These are phyloP conservation scores for Blastomyces percursus DNA, from an alignment of 2,329 filamentous ascomycete species.

Conservation along the genomic window DNA sequence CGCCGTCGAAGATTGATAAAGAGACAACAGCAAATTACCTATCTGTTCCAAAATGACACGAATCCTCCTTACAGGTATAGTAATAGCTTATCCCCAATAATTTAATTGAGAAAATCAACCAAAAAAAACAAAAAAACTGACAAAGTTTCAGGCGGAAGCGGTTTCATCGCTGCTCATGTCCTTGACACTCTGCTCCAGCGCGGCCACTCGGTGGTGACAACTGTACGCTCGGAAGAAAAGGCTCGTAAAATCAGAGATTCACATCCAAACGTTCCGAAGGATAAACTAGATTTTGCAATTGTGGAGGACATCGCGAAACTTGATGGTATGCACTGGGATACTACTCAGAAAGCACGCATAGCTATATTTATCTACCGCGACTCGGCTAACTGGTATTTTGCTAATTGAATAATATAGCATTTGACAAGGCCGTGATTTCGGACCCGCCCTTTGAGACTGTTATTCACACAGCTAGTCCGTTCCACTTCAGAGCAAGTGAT, in stretches of 20 bases:
- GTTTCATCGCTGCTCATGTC: constrained; percentile 57
- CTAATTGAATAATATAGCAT: constrained; percentile 38
- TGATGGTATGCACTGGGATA: constrained; percentile 9
- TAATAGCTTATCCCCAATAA: neutral
- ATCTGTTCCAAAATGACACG: constrained; percentile 15
- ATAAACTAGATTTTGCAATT: constrained; percentile 53
- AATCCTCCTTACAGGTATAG: constrained; percentile 20
- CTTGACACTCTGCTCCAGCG: constrained; percentile 47
- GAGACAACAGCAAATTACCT: too few species aligned
- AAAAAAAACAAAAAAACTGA: neutral
- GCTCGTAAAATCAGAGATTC: constrained; percentile 49
- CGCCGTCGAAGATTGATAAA: neutral
- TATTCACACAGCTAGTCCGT: constrained; percentile 63
- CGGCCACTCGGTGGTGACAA: constrained; percentile 51
- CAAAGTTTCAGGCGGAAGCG: constrained; percentile 41
- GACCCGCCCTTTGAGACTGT: constrained; percentile 60
- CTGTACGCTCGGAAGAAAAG: constrained; percentile 51
- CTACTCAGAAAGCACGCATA: too few species aligned
- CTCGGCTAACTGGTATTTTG: neutral
- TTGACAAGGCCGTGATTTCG: constrained; percentile 52
- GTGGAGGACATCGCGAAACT: constrained; percentile 59
- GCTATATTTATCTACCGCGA: neutral
- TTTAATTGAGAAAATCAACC: neutral
- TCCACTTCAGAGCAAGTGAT: constrained; percentile 61
- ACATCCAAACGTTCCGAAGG: constrained; percentile 41